Percentiles rank a stretch among this genome's conserved stretches.
Evolutionary conservation across 2,329 filamentous ascomycete species (phyloP).

Genomic region (Xylaria hypoxylon): DNA sequence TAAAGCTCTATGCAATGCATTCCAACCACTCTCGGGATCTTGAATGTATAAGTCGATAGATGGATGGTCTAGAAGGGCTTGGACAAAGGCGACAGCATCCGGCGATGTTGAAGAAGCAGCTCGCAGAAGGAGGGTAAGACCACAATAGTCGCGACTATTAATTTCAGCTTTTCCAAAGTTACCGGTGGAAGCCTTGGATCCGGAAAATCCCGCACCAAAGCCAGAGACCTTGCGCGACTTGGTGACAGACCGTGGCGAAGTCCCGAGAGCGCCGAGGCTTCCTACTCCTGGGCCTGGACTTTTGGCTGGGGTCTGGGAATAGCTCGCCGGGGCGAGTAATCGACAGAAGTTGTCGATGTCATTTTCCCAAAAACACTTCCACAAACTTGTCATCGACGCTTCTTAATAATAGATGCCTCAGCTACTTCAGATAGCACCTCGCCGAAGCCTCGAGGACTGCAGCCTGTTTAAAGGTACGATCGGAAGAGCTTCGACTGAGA

Average conservation of each 20-base stretch:
- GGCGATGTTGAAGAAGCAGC: constrained; percentile 80
- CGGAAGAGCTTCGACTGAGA: constrained; percentile 52
- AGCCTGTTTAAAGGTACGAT: constrained; percentile 88
- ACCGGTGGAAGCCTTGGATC: constrained; percentile 58
- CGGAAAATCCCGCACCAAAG: constrained; percentile 57
- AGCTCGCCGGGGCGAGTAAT: constrained; percentile 80
- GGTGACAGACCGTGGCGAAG: constrained; percentile 61
- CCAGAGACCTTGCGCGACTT: constrained; percentile 68
- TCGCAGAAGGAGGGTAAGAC: constrained; percentile 86
- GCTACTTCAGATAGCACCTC: constrained; percentile 64
- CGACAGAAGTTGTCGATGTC: constrained; percentile 95
- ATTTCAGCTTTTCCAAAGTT: constrained; percentile 72
- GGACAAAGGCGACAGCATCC: constrained; percentile 78
- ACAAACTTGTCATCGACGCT: constrained; percentile 64
- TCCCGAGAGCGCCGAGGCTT: constrained; percentile 57
- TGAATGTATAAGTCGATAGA: constrained; percentile 86
- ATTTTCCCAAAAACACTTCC: constrained; percentile 97
- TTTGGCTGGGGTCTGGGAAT: constrained; percentile 64
- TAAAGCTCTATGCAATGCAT: constrained; percentile 88
- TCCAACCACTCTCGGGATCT: constrained; percentile 95
- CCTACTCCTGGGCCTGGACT: constrained; percentile 58
- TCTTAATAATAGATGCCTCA: constrained; percentile 76
- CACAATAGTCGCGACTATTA: constrained; percentile 84
- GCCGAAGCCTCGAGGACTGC: constrained; percentile 87
- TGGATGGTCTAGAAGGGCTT: constrained; percentile 83